A percentile compares a stretch with the other conserved stretches of the same genome.
Evolutionary conservation across 352 stramenopile genomes (phyloP).

Genomic region (Stramenopiles sp.): DNA sequence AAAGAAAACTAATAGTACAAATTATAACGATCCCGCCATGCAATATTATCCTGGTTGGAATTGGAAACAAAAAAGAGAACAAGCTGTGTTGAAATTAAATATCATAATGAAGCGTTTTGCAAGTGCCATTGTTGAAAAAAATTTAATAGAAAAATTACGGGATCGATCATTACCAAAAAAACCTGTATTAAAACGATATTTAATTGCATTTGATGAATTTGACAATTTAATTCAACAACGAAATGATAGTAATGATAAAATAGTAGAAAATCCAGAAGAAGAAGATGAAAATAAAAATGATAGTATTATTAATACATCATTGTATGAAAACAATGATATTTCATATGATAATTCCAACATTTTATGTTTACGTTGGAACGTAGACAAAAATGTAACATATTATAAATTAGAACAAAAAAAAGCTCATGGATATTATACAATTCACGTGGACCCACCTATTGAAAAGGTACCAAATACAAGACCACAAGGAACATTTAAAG

Average conservation of each 20-base stretch:
- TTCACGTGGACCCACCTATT: background rate
- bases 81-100: background rate
- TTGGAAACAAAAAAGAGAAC: background rate
- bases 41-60: background rate
- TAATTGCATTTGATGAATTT: background rate
- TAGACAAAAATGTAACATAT: background rate
- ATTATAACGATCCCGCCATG: background rate
- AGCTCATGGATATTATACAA: background rate
- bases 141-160: background rate
- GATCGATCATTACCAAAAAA: background rate
- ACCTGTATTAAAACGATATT: background rate
- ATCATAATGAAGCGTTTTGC: background rate
- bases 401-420: background rate
- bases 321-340: too few species aligned
- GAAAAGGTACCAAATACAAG: background rate
- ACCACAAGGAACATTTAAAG: background rate
- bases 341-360: background rate
- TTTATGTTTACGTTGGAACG: background rate
- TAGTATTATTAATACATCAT: too few species aligned
- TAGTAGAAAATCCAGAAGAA: background rate
- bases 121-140: background rate
- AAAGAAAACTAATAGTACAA: background rate
- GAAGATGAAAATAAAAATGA: background rate
- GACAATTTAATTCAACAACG: background rate
- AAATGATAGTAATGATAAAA: too few species aligned